Evolutionary conservation across 352 stramenopile species (phyloP), one percentile per base, ranked within the genome.

Genomic region (Elongisporangium prolatum): DNA sequence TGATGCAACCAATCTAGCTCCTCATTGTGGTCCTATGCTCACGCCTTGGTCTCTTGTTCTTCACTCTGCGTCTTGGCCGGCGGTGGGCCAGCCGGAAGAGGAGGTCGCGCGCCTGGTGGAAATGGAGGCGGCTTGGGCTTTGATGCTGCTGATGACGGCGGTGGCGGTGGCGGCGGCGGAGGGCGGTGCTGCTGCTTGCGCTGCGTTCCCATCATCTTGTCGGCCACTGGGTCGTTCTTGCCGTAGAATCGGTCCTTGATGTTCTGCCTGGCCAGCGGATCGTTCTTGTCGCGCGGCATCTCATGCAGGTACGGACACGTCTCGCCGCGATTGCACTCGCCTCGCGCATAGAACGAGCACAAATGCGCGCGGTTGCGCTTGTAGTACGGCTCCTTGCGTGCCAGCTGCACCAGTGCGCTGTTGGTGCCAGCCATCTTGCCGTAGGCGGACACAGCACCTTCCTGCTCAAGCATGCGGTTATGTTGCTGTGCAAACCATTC

Each of bases 221-320:
- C 71, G 4, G 92, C 93, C 4, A 98, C 93, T 1, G 92, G 92
- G 74, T 98, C 93, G 60, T 96, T 98, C 52, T 91, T 96, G 67
- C 95, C 93, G 59, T 96, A 97, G 68, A 96, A 98, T 14, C 95
- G 76, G 70, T 98, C 90, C 53, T 96, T 93, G 34, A 97, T 98
- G 85, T 97, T 98, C 70, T 98, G 95, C 67, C 97, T 97, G n/a
- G 84, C 85, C 24, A 98, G 71, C 38, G 93, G 91, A 68, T 98
- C 91, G 68, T 93, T 91, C 69, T 97, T 94, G 63, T 84, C 84
- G 17, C 86, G 86, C 3, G 91, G 92, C 89, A 98, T 97, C 72
- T 98, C 95, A 67, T 98, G 89, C 66, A 97, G 60, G 64, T 98
- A 98, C 1, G 95, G 95, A 73, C 95, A 98, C 25, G 86, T 82